phyloP scores from a whole-genome alignment of 1,139 yeast genomes.

The Hyphopichia khmerensis region DNA sequence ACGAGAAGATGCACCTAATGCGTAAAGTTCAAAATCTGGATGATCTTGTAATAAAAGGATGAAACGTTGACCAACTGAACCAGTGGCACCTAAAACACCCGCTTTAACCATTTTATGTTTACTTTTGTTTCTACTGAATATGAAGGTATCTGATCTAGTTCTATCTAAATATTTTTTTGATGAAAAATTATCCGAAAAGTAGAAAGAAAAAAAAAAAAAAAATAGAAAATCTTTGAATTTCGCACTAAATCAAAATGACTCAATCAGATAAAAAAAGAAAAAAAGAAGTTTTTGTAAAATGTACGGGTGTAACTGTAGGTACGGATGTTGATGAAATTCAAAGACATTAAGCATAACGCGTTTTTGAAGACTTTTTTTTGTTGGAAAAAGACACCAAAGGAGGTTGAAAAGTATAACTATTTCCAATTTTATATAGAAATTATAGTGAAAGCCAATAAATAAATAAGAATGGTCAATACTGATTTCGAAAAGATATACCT shows the following conservation, averaged over 20 bases:
- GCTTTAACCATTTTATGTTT: constrained; percentile 38
- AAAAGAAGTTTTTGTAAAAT: background rate
- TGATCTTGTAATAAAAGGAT: constrained; percentile 80
- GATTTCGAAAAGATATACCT: constrained; percentile 86
- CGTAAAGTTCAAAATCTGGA: constrained; percentile 84
- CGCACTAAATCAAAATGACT: background rate
- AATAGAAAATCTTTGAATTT: background rate
- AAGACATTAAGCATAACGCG: background rate
- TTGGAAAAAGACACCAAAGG: background rate
- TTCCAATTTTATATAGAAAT: too few species aligned
- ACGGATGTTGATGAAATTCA: background rate
- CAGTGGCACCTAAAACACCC: constrained; percentile 97
- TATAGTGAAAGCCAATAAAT: background rate
- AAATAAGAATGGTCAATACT: constrained; percentile 37
- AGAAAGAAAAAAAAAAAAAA: constrained; percentile 1
- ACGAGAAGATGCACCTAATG: constrained; percentile 88
- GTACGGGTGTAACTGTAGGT: background rate
- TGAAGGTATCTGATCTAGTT: too few species aligned
- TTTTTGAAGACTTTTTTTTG: background rate
- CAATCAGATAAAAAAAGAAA: background rate
- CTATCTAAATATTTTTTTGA: too few species aligned
- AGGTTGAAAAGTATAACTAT: background rate
- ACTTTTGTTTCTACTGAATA: too few species aligned
- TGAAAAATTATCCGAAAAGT: too few species aligned
- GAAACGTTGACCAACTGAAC: constrained; percentile 96